Evolutionary conservation across 108 stramenopile genomes (phyloP).

Genomic region (Conticribra weissflogii): DNA sequence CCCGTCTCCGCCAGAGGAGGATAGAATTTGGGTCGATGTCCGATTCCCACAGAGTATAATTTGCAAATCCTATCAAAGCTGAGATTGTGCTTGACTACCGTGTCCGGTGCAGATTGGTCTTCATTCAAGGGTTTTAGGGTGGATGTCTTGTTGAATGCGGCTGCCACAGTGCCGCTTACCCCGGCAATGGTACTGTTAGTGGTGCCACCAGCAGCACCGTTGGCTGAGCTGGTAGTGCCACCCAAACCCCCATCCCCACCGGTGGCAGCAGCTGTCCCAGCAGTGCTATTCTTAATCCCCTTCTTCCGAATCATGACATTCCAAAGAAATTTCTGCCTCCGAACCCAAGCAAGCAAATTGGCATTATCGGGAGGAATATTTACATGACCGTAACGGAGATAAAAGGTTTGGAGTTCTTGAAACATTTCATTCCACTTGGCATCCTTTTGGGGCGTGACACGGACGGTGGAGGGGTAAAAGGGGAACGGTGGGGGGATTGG

Average conservation of each 20-base stretch:
- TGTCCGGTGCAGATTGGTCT: too few relatives aligned
- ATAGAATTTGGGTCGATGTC: background rate
- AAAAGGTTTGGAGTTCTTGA: background rate
- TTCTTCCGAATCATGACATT: background rate
- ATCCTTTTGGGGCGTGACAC: background rate
- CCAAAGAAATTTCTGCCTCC: background rate
- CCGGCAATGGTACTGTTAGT: background rate
- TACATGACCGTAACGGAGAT: background rate
- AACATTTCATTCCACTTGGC: background rate
- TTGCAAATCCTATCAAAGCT: background rate
- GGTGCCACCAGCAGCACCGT: background rate
- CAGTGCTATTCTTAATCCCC: too few relatives aligned
- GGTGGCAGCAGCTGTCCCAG: too few relatives aligned
- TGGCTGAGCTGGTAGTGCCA: background rate
- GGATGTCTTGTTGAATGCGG: too few relatives aligned
- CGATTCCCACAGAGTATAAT: background rate
- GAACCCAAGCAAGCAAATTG: background rate
- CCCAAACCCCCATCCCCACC: background rate
- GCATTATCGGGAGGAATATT: background rate
- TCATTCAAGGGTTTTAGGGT: too few relatives aligned
- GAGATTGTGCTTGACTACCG: background rate
- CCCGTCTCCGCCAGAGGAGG: background rate
- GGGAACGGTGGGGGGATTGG: background rate
- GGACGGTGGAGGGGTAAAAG: background rate
- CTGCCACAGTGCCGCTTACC: too few relatives aligned